phyloP scores from a whole-genome alignment of 352 stramenopile genomes.

The Pythium utonaiense region DNA sequence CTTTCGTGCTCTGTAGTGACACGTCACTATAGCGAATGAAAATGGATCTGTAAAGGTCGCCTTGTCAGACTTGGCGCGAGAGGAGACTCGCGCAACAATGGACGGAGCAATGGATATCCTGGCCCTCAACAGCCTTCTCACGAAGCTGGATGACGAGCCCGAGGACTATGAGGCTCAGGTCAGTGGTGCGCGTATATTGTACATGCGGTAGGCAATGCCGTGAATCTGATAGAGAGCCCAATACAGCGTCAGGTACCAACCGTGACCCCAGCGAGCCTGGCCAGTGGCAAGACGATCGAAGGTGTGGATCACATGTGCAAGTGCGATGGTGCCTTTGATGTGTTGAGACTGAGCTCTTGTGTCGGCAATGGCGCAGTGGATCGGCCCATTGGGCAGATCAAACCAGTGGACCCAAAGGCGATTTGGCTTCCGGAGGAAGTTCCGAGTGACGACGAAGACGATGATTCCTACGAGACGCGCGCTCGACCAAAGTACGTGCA shows the following conservation, averaged over 20 bases:
- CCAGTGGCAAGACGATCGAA: conserved; percentile 27
- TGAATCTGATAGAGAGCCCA: too few species aligned
- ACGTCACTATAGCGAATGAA: conserved; percentile 4
- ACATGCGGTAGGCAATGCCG: neutral
- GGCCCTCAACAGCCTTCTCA: conserved; percentile 33
- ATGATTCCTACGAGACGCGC: conserved; percentile 55
- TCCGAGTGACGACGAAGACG: conserved; percentile 71
- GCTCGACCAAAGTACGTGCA: conserved; percentile 41
- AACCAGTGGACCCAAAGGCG: conserved; percentile 47
- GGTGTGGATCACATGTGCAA: too few species aligned
- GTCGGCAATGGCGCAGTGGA: conserved; percentile 26
- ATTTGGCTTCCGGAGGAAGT: conserved; percentile 77
- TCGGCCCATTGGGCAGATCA: conserved; percentile 71
- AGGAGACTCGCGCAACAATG: conserved; percentile 8
- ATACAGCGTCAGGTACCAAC: conserved; percentile 4
- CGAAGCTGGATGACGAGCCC: conserved; percentile 12
- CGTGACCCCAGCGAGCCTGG: conserved; percentile 34
- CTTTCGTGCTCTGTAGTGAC: conserved; percentile 13
- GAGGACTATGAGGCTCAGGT: conserved; percentile 19
- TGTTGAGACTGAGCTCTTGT: neutral
- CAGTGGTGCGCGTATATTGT: neutral
- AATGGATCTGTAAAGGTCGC: conserved; percentile 23
- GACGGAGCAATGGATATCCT: conserved; percentile 28
- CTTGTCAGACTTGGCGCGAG: neutral
- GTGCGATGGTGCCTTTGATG: too few species aligned